These are phyloP conservation scores for Daldinia vernicosa DNA, from an alignment of 495 filamentous ascomycete species.

Conservation along the genomic window DNA sequence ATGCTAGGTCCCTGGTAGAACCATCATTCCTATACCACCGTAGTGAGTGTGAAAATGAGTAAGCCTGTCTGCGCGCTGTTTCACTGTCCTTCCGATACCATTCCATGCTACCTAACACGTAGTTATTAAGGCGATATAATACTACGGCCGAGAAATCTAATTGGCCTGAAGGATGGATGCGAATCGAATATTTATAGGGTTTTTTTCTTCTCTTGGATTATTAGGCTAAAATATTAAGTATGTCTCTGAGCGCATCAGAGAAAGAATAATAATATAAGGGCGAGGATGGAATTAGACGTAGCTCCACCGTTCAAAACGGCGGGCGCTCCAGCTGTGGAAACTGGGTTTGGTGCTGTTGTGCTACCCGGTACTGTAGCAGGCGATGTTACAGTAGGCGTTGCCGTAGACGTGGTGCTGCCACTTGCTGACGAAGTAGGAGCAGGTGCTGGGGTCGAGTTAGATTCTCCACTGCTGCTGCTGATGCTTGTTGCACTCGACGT, in stretches of 20 bases:
- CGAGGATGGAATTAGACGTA: conserved; percentile 15
- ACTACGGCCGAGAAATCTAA: conserved; percentile 9
- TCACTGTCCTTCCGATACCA: background rate
- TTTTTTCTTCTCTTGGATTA: conserved; percentile 1
- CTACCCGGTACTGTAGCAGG: conserved; percentile 24
- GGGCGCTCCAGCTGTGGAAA: conserved; percentile 28
- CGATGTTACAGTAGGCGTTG: conserved; percentile 20
- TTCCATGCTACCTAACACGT: conserved; percentile 9
- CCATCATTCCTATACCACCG: conserved; percentile 6
- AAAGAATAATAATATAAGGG: conserved; percentile 23
- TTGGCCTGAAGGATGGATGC: conserved; percentile 28
- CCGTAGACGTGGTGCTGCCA: conserved; percentile 9
- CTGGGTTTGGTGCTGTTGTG: conserved; percentile 16
- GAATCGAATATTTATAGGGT: conserved; percentile 26
- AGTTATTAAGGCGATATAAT: conserved; percentile 15
- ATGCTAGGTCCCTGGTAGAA: conserved; percentile 17
- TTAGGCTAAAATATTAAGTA: conserved; percentile 25
- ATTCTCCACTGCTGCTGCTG: conserved; percentile 13
- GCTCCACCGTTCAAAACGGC: conserved; percentile 6
- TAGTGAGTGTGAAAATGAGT: conserved; percentile 17
- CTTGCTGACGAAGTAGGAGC: conserved; percentile 5
- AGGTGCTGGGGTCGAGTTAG: conserved; percentile 15
- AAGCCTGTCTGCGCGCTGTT: conserved; percentile 3
- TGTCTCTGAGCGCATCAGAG: conserved; percentile 16
- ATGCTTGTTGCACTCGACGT: conserved; percentile 7